Base-by-base conservation (phyloP, 2,329 filamentous ascomycete species). In the Paracamarosporium sp. region DNA sequence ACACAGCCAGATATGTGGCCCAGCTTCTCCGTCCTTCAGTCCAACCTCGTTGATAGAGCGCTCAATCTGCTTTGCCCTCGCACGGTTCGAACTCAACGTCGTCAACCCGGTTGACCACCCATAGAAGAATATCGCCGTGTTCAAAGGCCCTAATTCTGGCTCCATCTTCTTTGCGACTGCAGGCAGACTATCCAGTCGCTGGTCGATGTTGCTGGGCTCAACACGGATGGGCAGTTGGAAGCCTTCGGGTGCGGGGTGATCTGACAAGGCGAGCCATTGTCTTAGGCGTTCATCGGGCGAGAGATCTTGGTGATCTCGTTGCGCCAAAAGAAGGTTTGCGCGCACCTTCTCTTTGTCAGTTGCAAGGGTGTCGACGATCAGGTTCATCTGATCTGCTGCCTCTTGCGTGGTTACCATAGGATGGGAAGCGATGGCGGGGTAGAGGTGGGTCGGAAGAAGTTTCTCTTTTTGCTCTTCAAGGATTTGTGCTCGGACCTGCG, bases 51-150 rank as follows among this genome's bases (percentile, higher is more conserved):
- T 86, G 46, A 90, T 78, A 2, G 82, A 78, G 24, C 70, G 73
- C 62, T 90, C 86, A 43, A 93, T 85, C 62, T 88, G 84, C 62
- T 86, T 90, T 22, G 86, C 84, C 43, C 90, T 87, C 1, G 85
- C 85, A 22, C 85, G 82, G 69, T 93, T 93, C 60, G 88, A 89
- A 3, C 89, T 91, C 50, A 93, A 76, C 0, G 90, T 93, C 1
- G 88, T 90, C 25, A 84, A 70, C 0, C 82, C 79, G 8, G 79
- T 76, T 9, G 81, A 81, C 90, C 90, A 93, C 15, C 90, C 90
- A 67, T 88, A 87, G 51, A 90, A 79, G 68, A 93, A 91, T 8
- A 92, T 89, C 20, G 88, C 88, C 52, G 82, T 77, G 66, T 91
- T 92, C 55, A 90, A 86, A 12, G 80, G 75, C 0, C 84, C 87